Evolutionary conservation across 73 alveolate species (phyloP), one percentile per base, ranked within the genome.

Genomic region (Paramecium primaurelia): DNA sequence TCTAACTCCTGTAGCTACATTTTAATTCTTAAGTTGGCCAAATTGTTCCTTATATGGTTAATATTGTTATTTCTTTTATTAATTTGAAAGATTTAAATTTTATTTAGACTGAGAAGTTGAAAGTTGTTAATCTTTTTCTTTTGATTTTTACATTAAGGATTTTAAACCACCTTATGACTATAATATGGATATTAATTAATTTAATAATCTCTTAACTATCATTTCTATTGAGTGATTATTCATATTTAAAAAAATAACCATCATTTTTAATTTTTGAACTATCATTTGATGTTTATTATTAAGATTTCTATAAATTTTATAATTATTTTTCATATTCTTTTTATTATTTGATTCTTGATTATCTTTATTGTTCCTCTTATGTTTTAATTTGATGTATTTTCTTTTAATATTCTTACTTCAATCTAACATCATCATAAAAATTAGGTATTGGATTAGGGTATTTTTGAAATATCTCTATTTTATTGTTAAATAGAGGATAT

Each of bases 111-210:
- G 11, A 20, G 40, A 73, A 40, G 28, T 18, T 73, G 12, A 40
- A 54, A 54, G 36, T 73, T 36, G 6, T 73, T 73, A 73, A 32
- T 73, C 87, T 73, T 64, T 73, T 73, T 73, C 60, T 40, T 71
- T 73, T 5, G 87, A 73, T 73, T 38, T 73, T 18, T 37, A 36
- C 87, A 73, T 73, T 14, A 73, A 73, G 1, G 68, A 73, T 34
- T 68, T 6, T 40, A 36, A 73, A 11, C 64, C 60, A 37, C 40
- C 8, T 36, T 36, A 37, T 3, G 60, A 16, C 87, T 73, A 8
- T 30, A 36, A 36, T 37, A 36, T 6, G n/a, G 6, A 54, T 54
- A 4, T 54, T 18, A 10, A 5, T 12, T 36, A 73, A 44, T 73
- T 40, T 73, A 8, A 8, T 14, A n/a, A 73, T 73, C n/a, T 73